These are phyloP conservation scores for Picea abies DNA, from an alignment of 83 land plant genomes.

Conservation along the genomic window DNA sequence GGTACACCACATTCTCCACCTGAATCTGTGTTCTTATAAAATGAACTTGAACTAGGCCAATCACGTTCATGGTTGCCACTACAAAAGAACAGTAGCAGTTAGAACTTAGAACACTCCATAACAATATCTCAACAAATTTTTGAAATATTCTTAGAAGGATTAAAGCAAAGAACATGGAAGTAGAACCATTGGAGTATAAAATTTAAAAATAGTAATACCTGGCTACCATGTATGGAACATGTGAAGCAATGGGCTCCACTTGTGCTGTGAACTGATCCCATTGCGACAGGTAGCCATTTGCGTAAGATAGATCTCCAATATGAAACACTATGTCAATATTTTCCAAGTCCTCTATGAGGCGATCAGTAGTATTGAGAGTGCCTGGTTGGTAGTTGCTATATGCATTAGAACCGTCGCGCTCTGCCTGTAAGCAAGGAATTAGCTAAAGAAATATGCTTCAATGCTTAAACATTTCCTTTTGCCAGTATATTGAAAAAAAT, in stretches of 20 bases:
- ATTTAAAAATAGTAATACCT: constrained; percentile 40
- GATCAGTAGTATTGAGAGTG: constrained; percentile 85
- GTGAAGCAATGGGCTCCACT: constrained; percentile 73
- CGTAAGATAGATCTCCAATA: constrained; percentile 83
- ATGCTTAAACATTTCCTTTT: no score
- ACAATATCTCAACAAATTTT: background rate
- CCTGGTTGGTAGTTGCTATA: constrained; percentile 80
- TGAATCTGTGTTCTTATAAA: constrained; percentile 80
- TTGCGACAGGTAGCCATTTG: constrained; percentile 87
- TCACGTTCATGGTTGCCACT: constrained; percentile 99
- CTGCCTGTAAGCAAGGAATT: constrained; percentile 60
- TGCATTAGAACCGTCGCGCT: constrained; percentile 89
- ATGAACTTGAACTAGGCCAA: constrained; percentile 89
- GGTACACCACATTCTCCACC: constrained; percentile 99
- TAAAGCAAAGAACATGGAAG: background rate
- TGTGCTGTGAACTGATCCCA: constrained; percentile 98
- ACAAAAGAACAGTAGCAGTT: constrained; percentile 15
- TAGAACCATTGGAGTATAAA: background rate
- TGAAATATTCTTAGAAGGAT: background rate
- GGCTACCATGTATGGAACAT: constrained; percentile 90
- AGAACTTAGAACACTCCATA: background rate
- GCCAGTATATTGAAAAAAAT: no score
- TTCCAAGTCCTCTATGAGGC: constrained; percentile 66
- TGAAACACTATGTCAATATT: constrained; percentile 82
- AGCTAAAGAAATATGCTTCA: background rate